Evolutionary conservation across 2,329 filamentous ascomycete species (phyloP).

Genomic region (Magnaporthales sp.): DNA sequence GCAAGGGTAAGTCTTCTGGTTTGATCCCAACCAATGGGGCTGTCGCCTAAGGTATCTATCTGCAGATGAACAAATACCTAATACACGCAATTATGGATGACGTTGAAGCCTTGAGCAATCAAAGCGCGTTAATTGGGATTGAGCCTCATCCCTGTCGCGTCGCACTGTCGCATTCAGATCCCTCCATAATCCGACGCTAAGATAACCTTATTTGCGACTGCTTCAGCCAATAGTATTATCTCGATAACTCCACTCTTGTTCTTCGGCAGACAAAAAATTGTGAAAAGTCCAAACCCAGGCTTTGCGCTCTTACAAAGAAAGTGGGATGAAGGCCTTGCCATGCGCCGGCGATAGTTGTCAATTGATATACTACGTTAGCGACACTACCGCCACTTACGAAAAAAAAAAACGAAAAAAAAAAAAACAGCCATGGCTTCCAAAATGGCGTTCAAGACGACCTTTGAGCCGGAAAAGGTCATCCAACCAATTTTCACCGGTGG

Average conservation of each 20-base stretch:
- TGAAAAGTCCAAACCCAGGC: not conserved
- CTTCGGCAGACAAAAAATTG: slow-evolving; percentile 13
- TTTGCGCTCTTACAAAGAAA: not conserved
- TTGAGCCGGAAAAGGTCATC: slow-evolving; percentile 73
- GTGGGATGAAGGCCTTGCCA: not conserved
- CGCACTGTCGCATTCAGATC: not conserved
- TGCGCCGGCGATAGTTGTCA: not conserved
- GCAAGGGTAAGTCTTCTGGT: not conserved
- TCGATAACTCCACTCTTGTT: slow-evolving; percentile 6
- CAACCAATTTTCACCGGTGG: slow-evolving; percentile 93
- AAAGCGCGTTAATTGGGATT: not conserved
- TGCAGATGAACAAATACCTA: not conserved
- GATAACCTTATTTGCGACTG: slow-evolving; percentile 23
- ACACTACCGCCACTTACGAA: not conserved
- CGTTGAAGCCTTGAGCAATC: not conserved
- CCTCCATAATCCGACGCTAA: slow-evolving; percentile 18
- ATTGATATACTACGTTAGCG: not conserved
- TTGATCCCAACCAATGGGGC: not conserved
- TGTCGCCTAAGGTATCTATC: not conserved
- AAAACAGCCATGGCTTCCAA: slow-evolving; percentile 46
- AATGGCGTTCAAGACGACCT: slow-evolving; percentile 72
- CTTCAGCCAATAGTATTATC: not conserved
- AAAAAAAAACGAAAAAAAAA: not conserved
- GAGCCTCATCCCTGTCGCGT: not conserved
- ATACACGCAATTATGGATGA: not conserved